Evolutionary conservation across 2,329 filamentous ascomycete species (phyloP).

Genomic region (Cryphonectria carpinicola): DNA sequence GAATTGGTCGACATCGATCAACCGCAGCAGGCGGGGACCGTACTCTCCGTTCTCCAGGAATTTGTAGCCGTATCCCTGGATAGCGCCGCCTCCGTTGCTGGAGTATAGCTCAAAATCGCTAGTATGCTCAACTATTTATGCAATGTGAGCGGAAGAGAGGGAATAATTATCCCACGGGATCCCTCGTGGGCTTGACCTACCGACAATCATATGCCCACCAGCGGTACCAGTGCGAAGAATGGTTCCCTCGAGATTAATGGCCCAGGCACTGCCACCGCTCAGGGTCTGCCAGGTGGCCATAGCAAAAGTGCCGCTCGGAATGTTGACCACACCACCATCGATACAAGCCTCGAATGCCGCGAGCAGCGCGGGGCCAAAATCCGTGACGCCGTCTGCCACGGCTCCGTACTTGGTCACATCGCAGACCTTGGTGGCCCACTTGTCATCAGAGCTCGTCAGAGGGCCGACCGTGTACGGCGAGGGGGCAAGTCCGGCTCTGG

Average conservation of each 20-base stretch:
- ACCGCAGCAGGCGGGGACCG: slow-evolving; percentile 50
- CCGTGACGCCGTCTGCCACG: slow-evolving; percentile 53
- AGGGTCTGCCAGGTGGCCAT: slow-evolving; percentile 29
- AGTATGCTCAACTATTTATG: slow-evolving; percentile 20
- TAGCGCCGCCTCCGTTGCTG: slow-evolving; percentile 45
- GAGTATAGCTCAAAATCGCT: slow-evolving; percentile 53
- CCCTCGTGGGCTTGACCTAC: background rate
- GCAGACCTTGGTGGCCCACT: slow-evolving; percentile 51
- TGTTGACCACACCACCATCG: slow-evolving; percentile 43
- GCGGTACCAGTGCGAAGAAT: slow-evolving; percentile 30
- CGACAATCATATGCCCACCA: slow-evolving; percentile 31
- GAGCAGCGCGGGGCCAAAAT: slow-evolving; percentile 52
- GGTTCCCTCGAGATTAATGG: slow-evolving; percentile 46
- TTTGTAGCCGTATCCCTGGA: slow-evolving; percentile 53
- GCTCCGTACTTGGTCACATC: slow-evolving; percentile 57
- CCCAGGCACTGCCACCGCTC: slow-evolving; percentile 24
- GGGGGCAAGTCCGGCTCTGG: slow-evolving; percentile 35
- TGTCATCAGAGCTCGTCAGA: slow-evolving; percentile 44
- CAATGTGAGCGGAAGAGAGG: background rate
- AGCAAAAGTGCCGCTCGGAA: slow-evolving; percentile 30
- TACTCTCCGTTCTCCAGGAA: slow-evolving; percentile 41
- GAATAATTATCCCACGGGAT: background rate
- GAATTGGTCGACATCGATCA: slow-evolving; percentile 47
- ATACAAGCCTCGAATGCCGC: slow-evolving; percentile 56
- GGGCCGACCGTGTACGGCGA: slow-evolving; percentile 49